Conservation (phyloP, 192 early-diverging fungal species). For the Phycomyces nitens region DNA sequence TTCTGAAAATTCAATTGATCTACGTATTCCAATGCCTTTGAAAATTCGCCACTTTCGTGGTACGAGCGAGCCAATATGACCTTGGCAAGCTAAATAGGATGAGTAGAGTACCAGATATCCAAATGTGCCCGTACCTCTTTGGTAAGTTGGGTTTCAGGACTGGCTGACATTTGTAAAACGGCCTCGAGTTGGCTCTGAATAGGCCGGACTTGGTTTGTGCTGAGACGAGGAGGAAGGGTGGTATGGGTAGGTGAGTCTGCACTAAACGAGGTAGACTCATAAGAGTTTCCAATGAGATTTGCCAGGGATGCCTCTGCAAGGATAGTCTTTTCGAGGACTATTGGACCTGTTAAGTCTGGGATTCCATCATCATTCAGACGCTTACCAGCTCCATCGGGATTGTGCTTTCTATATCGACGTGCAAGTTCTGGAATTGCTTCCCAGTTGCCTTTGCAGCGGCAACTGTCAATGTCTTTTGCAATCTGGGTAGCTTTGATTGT, state of each 20-base stretch:
- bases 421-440: slow-evolving; percentile 44
- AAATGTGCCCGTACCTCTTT: slow-evolving; percentile 11
- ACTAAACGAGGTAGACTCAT: slow-evolving; percentile 9
- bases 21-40: slow-evolving; percentile 40
- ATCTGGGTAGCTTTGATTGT: slow-evolving; percentile 42
- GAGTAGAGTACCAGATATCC: too few relatives aligned
- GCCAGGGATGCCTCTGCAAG: slow-evolving; percentile 35
- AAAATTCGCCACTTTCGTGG: slow-evolving; percentile 51
- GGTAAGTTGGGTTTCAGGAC: not conserved
- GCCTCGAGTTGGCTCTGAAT: slow-evolving; percentile 23
- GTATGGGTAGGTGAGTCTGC: slow-evolving; percentile 26
- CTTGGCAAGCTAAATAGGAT: slow-evolving; percentile 43
- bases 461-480: slow-evolving; percentile 41
- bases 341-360: not conserved
- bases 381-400: slow-evolving; percentile 52
- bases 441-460: slow-evolving; percentile 46
- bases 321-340: slow-evolving; percentile 39
- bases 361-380: not conserved
- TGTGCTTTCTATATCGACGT: slow-evolving; percentile 53
- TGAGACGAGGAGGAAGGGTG: slow-evolving; percentile 15
- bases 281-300: slow-evolving; percentile 13
- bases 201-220: slow-evolving; percentile 3
- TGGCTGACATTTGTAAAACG: slow-evolving; percentile 7
- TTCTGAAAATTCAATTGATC: slow-evolving; percentile 28
- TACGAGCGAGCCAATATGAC: slow-evolving; percentile 57